Base-by-base conservation (phyloP, 345 rosid species). In the Salix koriyanagi region DNA sequence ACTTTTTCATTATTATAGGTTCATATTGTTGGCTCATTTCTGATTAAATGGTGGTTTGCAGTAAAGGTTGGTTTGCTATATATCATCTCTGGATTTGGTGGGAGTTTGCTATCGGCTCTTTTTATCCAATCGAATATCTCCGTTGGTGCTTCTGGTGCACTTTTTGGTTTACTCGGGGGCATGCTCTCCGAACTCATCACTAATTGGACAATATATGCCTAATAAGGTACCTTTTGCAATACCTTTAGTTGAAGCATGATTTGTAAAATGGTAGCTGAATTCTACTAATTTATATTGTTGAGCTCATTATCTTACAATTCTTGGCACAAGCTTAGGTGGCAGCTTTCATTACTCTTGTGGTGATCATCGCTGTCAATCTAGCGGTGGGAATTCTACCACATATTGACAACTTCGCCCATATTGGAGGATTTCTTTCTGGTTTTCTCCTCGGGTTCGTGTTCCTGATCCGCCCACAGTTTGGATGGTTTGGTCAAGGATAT, bases 91-190 rank as follows among this genome's bases (percentile, higher is more conserved):
- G 99, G 99, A 18, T 85, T 95, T 81, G 97, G 99, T 66, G 97
- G 99, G 82, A 95, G 99, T 73, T 78, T 95, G 84, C 65, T 95
- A 76, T 95, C 99, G 19, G 94, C 90, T 67, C 97, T 95, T 76
- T 95, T 95, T 82, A 83, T 93, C 66, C 92, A 91, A 78, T 80
- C 91, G 48, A 89, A 87, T 78, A 86, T 95, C 78, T 95, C 97
- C 0, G 99, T 95, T 60, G 99, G 99, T 75, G 99, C 99, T 44
- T 95, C 99, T 54, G 99, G 99, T 83, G 97, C 97, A 1, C 90
- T 95, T 26, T 93, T 95, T 85, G 99, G 99, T 69, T 84, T 95
- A 72, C 93, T 95, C 21, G 99, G 99, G 39, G 88, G 90, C 81
- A 95, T 95, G 97, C 97, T 95, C 5, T 95, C 99, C 56, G 97